Percentiles rank a stretch among this genome's conserved stretches.
Conservation (phyloP, 495 filamentous ascomycete genomes). For the Penicillium fimorum region DNA sequence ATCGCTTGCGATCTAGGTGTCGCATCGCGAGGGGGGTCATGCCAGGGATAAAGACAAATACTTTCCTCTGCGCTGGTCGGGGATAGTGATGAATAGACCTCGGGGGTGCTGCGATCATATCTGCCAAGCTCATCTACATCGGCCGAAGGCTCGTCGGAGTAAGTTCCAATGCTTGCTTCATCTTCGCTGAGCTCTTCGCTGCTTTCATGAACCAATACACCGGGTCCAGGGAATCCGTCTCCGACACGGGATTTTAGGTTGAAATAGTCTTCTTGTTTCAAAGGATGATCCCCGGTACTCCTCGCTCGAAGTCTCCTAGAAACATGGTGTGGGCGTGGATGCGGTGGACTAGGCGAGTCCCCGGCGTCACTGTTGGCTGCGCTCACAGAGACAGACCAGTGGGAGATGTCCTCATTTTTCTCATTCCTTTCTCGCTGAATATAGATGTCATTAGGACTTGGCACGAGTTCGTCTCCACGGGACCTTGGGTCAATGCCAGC, state of each 20-base stretch:
- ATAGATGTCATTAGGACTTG: conserved; percentile 48
- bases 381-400: conserved; percentile 45
- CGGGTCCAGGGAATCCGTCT: conserved; percentile 45
- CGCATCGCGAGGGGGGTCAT: conserved; percentile 35
- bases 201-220: conserved; percentile 45
- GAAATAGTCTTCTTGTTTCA: conserved; percentile 44
- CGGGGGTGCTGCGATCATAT: conserved; percentile 30
- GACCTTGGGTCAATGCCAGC: conserved; percentile 42
- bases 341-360: conserved; percentile 23
- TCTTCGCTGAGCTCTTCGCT: conserved; percentile 41
- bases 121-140: conserved; percentile 30
- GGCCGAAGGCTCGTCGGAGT: conserved; percentile 33
- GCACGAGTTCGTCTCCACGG: conserved; percentile 39
- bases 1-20: conserved; percentile 32
- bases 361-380: conserved; percentile 43
- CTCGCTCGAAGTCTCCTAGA: conserved; percentile 41
- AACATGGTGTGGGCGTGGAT: conserved; percentile 20
- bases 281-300: conserved; percentile 46
- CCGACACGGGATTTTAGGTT: conserved; percentile 24
- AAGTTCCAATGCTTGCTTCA: conserved; percentile 21
- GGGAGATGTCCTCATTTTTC: conserved; percentile 45
- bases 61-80: conserved; percentile 20
- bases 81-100: conserved; percentile 25
- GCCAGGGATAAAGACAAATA: conserved; percentile 43
- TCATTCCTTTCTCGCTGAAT: conserved; percentile 37